phyloP scores from a whole-genome alignment of 2,329 filamentous ascomycete species.

The Calonectria pteridis region DNA sequence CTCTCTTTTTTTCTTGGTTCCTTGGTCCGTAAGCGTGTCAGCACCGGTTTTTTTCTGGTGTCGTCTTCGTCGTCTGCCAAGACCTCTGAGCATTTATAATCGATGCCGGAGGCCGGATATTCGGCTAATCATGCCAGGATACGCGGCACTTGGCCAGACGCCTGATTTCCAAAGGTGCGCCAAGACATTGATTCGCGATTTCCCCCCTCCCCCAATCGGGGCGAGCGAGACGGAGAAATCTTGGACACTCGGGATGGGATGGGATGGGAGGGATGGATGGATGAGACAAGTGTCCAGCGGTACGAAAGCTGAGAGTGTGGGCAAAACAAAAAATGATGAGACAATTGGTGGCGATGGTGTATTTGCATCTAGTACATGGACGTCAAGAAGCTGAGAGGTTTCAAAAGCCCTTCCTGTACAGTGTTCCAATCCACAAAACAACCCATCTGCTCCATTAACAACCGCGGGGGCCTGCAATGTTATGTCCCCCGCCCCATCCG shows the following conservation, averaged over 20 bases:
- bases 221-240: background rate
- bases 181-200: background rate
- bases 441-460: background rate
- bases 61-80: background rate
- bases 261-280: background rate
- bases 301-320: background rate
- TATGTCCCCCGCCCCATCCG: background rate
- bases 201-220: background rate
- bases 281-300: background rate
- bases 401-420: constrained; percentile 5
- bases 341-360: constrained; percentile 25
- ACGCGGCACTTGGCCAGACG: background rate
- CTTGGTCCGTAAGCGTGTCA: background rate
- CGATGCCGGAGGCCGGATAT: background rate
- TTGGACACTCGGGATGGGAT: background rate
- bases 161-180: background rate
- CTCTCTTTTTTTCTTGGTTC: background rate
- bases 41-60: background rate
- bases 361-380: constrained; percentile 22
- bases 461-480: background rate
- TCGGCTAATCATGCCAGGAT: background rate
- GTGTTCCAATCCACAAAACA: background rate
- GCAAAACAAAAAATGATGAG: background rate
- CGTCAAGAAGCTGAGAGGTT: constrained; percentile 26
- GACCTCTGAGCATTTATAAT: constrained; percentile 10